Conservation (phyloP, 192 early-diverging fungal species). For the Coemansia sp. region DNA sequence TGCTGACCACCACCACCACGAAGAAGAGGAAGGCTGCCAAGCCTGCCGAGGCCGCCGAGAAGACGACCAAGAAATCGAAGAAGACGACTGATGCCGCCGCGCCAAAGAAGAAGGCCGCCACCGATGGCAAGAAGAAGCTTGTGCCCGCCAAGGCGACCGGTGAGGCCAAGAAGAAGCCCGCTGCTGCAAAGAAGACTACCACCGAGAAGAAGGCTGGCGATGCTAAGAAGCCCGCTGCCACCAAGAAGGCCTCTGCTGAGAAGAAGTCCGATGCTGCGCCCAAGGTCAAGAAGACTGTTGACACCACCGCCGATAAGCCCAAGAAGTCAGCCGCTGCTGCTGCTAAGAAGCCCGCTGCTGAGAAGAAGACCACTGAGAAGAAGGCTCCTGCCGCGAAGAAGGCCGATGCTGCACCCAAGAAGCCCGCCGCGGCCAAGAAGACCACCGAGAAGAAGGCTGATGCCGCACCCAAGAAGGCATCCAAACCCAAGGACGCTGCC, state of each 20-base stretch:
- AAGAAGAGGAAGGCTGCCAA: conserved; percentile 48
- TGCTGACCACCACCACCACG: conserved; percentile 21
- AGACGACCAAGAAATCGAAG: conserved; percentile 31
- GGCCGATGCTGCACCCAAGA: conserved; percentile 10
- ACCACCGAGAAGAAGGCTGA: conserved; percentile 6
- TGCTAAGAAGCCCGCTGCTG: conserved; percentile 3
- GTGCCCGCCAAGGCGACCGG: conserved; percentile 16
- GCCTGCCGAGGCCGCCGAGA: conserved; percentile 16
- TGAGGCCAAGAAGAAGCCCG: conserved; percentile 23
- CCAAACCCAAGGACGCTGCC: conserved; percentile 6
- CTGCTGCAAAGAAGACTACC: conserved; percentile 21
- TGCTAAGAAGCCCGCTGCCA: conserved; percentile 18
- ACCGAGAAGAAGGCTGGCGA: conserved; percentile 21
- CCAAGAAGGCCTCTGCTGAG: conserved; percentile 29
- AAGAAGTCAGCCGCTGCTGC: conserved; percentile 29
- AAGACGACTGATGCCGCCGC: background rate
- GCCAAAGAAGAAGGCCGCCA: conserved; percentile 17
- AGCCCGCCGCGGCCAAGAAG: conserved; percentile 16
- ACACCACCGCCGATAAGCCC: conserved; percentile 15
- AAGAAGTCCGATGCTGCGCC: conserved; percentile 29
- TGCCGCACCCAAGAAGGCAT: conserved; percentile 11
- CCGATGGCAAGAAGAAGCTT: conserved; percentile 19
- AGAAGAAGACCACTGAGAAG: conserved; percentile 28
- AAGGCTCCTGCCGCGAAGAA: conserved; percentile 15
- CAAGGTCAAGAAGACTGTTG: conserved; percentile 26